Base-by-base conservation (phyloP, 257 asterid genomes). In the Ehretia macrophylla region DNA sequence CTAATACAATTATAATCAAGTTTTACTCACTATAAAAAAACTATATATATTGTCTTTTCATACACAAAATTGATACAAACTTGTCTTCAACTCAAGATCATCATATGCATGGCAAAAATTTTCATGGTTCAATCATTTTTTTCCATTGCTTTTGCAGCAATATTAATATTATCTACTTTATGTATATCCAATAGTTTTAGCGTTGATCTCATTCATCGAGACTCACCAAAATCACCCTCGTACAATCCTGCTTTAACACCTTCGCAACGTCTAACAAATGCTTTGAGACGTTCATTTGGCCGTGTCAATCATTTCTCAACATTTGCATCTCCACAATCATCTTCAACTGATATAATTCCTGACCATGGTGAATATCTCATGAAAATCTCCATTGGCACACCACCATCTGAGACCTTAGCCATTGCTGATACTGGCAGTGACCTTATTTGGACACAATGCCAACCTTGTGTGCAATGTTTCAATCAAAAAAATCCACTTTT, bases 201-300 rank as follows among this genome's bases (percentile, higher is more conserved):
- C 0, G 3, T 69, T 1, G 67, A 77, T 59, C 54, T 81, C 18
- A 72, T 69, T 49, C 81, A 77, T 11, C 65, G 66, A 0, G 87
- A 75, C 48, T 77, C 82, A 1, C 74, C 68, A 0, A 44, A 22
- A 11, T 81, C 80, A 0, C 84, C 80, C 11, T 51, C 53, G 14
- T 67, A 71, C 35, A 17, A 66, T 20, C 61, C 76, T 5, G 38
- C 67, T 21, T 11, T 14, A 6, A 61, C 74, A 8, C 66, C 12
- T 39, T 77, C 44, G 11, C 67, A 68, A 0, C 70, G 64, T 14
- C 10, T 66, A n/a, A 56, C 39, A 11, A 39, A 59, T 1, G 58
- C 72, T 3, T 54, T 67, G 13, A 40, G 8, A 0, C 78, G 75
- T 6, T 73, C 79, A 11, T 44, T 59, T 39, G 23, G 60, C 0